Evolutionary conservation across 139 green algal genomes (phyloP).

Genomic region (Pseudopediastrum boryanum): DNA sequence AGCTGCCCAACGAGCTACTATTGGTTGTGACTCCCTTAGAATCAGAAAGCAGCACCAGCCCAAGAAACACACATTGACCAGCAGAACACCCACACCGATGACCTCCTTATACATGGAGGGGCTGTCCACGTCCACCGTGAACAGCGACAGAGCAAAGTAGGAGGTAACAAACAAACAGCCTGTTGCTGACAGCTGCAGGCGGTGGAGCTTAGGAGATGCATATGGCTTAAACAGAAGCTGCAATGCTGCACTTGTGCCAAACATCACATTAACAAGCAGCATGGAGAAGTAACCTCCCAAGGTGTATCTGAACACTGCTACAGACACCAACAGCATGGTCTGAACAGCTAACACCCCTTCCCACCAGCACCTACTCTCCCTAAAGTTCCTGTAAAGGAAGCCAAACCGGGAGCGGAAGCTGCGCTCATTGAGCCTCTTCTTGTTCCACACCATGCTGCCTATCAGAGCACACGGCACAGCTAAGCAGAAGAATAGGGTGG

Average conservation of each 20-base stretch:
- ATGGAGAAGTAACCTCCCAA: background rate
- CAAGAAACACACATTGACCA: slow-evolving; percentile 9
- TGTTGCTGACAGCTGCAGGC: background rate
- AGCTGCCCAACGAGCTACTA: no score
- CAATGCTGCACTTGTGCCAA: background rate
- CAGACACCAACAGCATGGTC: slow-evolving; percentile 3
- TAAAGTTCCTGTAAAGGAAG: slow-evolving; percentile 1
- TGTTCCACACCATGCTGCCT: background rate
- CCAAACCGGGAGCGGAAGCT: background rate
- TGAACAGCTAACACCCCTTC: slow-evolving; percentile 1
- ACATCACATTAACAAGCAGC: slow-evolving; percentile 5
- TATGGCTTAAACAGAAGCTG: slow-evolving; percentile 5
- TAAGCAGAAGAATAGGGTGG: slow-evolving; percentile 1
- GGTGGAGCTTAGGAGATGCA: background rate
- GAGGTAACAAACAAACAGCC: background rate
- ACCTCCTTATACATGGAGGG: background rate
- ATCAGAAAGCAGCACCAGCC: background rate
- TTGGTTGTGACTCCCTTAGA: no score
- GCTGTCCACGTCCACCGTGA: background rate
- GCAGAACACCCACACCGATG: background rate
- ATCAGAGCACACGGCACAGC: background rate
- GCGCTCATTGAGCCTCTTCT: background rate
- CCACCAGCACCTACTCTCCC: background rate
- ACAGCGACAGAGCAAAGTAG: background rate
- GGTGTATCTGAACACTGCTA: background rate